phyloP scores from a whole-genome alignment of 345 rosid genomes.

The Citrus cavaleriei region DNA sequence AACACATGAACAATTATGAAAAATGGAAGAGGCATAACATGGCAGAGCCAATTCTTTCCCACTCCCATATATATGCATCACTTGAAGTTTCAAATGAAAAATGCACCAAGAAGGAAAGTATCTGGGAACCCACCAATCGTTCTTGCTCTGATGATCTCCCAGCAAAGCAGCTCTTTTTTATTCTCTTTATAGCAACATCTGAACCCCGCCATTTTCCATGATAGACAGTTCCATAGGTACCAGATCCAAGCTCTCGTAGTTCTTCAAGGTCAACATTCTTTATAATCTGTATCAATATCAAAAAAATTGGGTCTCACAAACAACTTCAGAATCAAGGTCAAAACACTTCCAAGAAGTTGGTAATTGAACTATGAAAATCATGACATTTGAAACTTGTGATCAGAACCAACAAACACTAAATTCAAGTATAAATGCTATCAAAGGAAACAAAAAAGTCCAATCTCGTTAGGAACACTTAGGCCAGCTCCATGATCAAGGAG shows the following conservation, averaged over 20 bases:
- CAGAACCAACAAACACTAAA: not conserved
- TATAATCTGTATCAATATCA: conserved; percentile 43
- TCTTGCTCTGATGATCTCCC: conserved; percentile 68
- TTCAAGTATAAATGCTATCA: not conserved
- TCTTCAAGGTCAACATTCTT: conserved; percentile 70
- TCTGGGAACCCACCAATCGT: conserved; percentile 46
- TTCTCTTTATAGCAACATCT: conserved; percentile 75
- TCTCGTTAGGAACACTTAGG: not conserved
- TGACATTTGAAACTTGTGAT: not conserved
- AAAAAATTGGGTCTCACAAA: conserved; percentile 15
- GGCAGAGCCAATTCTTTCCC: not conserved
- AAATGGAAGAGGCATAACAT: conserved; percentile 1
- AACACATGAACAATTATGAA: conserved; percentile 3
- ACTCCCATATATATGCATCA: not conserved
- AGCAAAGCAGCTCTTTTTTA: conserved; percentile 56
- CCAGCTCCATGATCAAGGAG: not conserved
- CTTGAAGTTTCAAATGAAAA: not conserved
- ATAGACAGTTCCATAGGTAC: conserved; percentile 72
- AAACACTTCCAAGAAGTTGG: not conserved
- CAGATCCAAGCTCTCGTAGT: conserved; percentile 58
- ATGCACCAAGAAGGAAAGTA: conserved; percentile 11
- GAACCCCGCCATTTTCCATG: conserved; percentile 81
- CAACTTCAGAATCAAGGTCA: not conserved
- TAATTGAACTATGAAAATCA: not conserved
- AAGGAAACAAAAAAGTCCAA: not conserved